These are phyloP conservation scores for Oryza meyeriana DNA, from an alignment of 176 grass and related monocot species.

Conservation along the genomic window DNA sequence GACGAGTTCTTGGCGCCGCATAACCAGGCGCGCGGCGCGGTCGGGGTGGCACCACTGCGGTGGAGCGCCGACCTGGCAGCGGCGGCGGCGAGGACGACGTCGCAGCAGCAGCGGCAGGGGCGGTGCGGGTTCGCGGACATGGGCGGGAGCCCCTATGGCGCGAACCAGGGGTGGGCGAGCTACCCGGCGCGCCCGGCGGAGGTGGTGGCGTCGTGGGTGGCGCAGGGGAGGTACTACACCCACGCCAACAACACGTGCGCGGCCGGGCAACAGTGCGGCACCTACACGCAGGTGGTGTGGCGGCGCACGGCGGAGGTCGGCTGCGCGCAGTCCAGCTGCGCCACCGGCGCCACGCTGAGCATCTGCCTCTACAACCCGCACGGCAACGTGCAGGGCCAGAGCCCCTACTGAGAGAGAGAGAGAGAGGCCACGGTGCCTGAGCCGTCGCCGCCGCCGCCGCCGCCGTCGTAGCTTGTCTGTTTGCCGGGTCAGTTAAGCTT, in stretches of 20 bases:
- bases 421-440: background rate
- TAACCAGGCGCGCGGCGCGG: slow-evolving; percentile 62
- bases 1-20: slow-evolving; percentile 58
- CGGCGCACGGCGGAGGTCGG: slow-evolving; percentile 48
- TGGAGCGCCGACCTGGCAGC: slow-evolving; percentile 53
- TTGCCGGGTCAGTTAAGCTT: background rate
- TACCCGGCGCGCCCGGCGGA: slow-evolving; percentile 50
- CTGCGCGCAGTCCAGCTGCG: slow-evolving; percentile 69
- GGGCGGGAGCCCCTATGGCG: slow-evolving; percentile 45
- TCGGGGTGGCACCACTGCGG: slow-evolving; percentile 39
- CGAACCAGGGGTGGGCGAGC: slow-evolving; percentile 79
- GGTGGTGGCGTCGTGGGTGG: slow-evolving; percentile 72
- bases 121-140: slow-evolving; percentile 60
- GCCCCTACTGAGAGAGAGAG: slow-evolving; percentile 44
- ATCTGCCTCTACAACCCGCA: slow-evolving; percentile 75
- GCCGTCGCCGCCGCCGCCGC: background rate
- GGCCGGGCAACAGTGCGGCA: slow-evolving; percentile 62
- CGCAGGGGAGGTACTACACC: slow-evolving; percentile 49
- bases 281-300: slow-evolving; percentile 97
- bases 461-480: background rate
- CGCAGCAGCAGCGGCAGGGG: slow-evolving; percentile 35
- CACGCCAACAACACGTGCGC: slow-evolving; percentile 65
- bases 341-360: slow-evolving; percentile 53
- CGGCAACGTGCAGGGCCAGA: slow-evolving; percentile 72
- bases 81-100: slow-evolving; percentile 10